Conservation (phyloP, 371 early-diverging fungal species). For the Mortierella polycephala region DNA sequence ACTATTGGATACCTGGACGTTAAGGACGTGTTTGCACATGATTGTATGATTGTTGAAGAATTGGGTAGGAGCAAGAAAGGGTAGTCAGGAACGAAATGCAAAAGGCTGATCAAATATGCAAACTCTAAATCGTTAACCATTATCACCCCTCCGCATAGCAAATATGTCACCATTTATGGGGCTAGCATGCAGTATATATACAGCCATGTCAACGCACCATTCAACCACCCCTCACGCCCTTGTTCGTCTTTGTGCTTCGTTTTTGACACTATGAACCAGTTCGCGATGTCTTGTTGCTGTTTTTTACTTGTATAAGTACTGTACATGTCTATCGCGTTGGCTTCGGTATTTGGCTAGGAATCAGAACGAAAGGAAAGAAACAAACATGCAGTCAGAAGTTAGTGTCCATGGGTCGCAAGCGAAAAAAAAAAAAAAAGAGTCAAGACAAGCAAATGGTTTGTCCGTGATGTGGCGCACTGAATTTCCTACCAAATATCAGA, state of each 20-base stretch:
- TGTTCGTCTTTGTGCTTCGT: too few relatives aligned
- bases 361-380: not conserved
- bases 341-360: conserved; percentile 47
- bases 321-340: conserved; percentile 16
- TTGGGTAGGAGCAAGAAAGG: not conserved
- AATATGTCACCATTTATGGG: too few relatives aligned
- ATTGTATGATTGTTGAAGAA: conserved; percentile 45
- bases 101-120: too few relatives aligned
- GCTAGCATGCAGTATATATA: too few relatives aligned
- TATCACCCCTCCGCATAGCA: too few relatives aligned
- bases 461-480: not conserved
- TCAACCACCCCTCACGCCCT: too few relatives aligned
- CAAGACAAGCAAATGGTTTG: not conserved
- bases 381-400: not conserved
- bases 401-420: not conserved
- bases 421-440: not conserved
- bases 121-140: too few relatives aligned
- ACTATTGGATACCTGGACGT: conserved; percentile 85
- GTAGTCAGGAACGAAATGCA: too few relatives aligned
- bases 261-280: too few relatives aligned
- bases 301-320: not conserved
- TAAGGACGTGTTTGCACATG: conserved; percentile 96
- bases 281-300: not conserved
- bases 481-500: conserved; percentile 63
- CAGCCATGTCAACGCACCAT: too few relatives aligned